Evolutionary conservation across 495 filamentous ascomycete genomes (phyloP).

Genomic region (Neurospora sp.): DNA sequence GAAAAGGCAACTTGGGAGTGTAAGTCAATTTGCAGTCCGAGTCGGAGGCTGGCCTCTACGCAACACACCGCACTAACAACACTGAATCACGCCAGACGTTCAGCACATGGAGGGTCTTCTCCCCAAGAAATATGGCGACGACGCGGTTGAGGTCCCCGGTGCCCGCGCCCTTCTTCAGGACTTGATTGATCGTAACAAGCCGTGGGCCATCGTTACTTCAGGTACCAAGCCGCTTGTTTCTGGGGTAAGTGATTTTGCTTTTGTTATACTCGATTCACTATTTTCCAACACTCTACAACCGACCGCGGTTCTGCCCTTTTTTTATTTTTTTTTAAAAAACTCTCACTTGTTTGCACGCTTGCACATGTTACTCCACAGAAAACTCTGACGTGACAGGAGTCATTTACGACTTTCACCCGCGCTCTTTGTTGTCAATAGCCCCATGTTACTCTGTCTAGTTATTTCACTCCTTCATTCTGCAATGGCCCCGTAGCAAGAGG

Average conservation of each 20-base stretch:
- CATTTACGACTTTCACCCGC: neutral
- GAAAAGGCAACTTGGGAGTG: slow-evolving; percentile 86
- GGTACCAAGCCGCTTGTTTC: slow-evolving; percentile 71
- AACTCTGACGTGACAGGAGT: no score
- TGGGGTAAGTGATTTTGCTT: slow-evolving; percentile 30
- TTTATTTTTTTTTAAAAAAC: neutral
- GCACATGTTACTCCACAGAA: no score
- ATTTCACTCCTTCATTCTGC: neutral
- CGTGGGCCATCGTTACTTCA: slow-evolving; percentile 91
- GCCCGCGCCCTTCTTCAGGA: slow-evolving; percentile 33
- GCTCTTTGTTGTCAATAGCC: neutral
- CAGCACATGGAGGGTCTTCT: slow-evolving; percentile 66
- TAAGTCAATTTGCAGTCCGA: slow-evolving; percentile 32
- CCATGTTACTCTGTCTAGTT: neutral
- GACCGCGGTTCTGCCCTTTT: neutral
- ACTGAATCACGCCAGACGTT: slow-evolving; percentile 51
- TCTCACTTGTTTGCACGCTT: no score
- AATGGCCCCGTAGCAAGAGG: neutral
- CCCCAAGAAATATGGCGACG: slow-evolving; percentile 61
- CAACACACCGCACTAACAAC: neutral
- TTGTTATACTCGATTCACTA: neutral
- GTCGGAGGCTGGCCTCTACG: neutral
- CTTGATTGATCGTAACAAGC: slow-evolving; percentile 37
- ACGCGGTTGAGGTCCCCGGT: slow-evolving; percentile 77
- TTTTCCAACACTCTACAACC: neutral